Evolutionary conservation across 257 asterid genomes (phyloP).

Genomic region (Solanum microdontum): DNA sequence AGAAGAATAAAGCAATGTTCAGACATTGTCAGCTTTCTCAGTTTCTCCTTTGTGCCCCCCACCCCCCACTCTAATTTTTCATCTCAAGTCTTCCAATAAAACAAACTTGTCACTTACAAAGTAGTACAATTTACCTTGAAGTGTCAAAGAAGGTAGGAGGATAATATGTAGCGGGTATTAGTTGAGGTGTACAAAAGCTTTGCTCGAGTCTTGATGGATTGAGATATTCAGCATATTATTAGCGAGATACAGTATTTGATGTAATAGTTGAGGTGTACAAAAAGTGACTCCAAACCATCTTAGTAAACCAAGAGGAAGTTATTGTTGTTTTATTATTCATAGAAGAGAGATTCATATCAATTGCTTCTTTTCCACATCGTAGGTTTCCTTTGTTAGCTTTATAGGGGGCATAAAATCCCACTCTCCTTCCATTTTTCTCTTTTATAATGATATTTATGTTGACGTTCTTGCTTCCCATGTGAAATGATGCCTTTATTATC

Average conservation of each 20-base stretch:
- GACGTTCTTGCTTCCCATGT: neutral
- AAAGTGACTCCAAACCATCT: neutral
- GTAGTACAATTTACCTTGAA: neutral
- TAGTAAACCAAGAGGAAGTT: too few species aligned
- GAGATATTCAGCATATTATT: neutral
- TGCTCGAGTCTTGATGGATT: neutral
- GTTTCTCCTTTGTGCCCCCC: neutral
- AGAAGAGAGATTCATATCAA: neutral
- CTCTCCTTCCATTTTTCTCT: neutral
- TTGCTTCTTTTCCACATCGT: neutral
- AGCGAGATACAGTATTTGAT: neutral
- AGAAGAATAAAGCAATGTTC: constrained; percentile 16
- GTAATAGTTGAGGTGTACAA: neutral
- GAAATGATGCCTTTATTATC: neutral
- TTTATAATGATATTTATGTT: neutral
- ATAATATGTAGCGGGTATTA: neutral
- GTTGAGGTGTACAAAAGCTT: neutral
- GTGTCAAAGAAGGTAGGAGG: neutral
- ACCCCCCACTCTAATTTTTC: neutral
- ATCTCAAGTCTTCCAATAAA: constrained; percentile 2
- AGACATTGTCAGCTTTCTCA: constrained; percentile 5
- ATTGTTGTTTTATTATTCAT: neutral
- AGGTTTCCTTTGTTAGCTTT: neutral
- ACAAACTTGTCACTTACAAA: constrained; percentile 17
- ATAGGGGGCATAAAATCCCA: neutral